Base-by-base conservation (phyloP, 179 eudicot species). In the Heliamphora pulchella region DNA sequence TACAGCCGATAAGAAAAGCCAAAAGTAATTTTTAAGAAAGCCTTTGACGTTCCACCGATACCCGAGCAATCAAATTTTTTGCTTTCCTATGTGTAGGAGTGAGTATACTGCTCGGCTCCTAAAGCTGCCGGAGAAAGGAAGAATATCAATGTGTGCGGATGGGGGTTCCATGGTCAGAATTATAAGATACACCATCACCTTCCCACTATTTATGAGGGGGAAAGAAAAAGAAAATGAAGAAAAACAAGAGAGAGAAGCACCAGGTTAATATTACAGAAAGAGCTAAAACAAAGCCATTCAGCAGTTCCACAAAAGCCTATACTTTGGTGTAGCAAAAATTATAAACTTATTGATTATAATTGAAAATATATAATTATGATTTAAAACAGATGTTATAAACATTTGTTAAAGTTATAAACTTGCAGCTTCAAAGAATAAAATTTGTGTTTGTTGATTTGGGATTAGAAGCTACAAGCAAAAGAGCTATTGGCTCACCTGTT, bases 131-230 rank as follows among this genome's bases (percentile, higher is more conserved):
- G 73, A 64, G 46, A 76, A 58, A 53, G 55, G 31, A 77, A 71
- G 69, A 54, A 70, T 73, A 82, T 82, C 78, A 73, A 57, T 73
- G 55, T 14, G 81, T 72, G 81, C 4, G 46, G 84, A 73, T 78
- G 74, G 72, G 53, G 53, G 84, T 58, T 73, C 77, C 81, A 47
- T 73, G 71, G 44, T 71, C 73, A 22, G 81, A 41, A 18, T 50
- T 31, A 55, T 64, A 72, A 50, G 74, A 14, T 41, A 58, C 81
- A 78, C 53, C 78, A 78, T 82, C 78, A 54, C 50, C 4, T n/a
- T n/a, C n/a, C n/a, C n/a, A n/a, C 84, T 78, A 55, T 64, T 43
- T 50, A 20, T 11, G 7, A 39, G 48, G 10, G 31, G n/a, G 48
- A 70, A 13, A 51, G 62, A 17, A n/a, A 43, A 8, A 31, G 58